Evolutionary conservation across 495 filamentous ascomycete genomes (phyloP).

Genomic region (Hypoxylon crocopeplum): DNA sequence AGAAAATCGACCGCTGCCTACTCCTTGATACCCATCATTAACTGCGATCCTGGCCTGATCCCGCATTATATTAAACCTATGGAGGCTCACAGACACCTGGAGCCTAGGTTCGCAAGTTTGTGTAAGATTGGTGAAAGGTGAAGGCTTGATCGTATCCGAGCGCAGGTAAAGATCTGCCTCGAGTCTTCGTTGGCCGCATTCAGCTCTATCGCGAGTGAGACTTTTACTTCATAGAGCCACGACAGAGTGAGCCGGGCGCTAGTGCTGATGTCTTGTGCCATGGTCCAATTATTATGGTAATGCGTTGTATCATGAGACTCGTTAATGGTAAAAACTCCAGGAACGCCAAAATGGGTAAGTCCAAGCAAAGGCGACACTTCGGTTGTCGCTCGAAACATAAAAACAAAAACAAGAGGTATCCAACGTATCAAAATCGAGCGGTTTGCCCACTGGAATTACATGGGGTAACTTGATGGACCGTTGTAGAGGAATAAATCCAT

Average conservation of each 20-base stretch:
- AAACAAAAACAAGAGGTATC: not conserved
- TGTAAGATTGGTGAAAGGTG: not conserved
- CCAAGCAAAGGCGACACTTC: not conserved
- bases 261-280: not conserved
- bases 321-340: not conserved
- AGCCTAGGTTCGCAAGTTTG: not conserved
- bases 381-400: not conserved
- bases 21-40: too few relatives aligned
- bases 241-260: not conserved
- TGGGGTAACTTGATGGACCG: conserved; percentile 17
- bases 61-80: not conserved
- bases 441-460: conserved; percentile 8
- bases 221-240: not conserved
- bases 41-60: not conserved
- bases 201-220: not conserved
- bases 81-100: not conserved
- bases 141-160: not conserved
- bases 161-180: not conserved
- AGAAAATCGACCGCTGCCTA: too few relatives aligned
- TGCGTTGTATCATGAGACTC: not conserved
- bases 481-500: conserved; percentile 32
- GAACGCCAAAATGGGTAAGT: not conserved
- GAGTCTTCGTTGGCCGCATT: not conserved
- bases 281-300: not conserved
- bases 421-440: not conserved